Base-by-base conservation (phyloP, 441 rosid genomes). In the Pelargonium citronellum region DNA sequence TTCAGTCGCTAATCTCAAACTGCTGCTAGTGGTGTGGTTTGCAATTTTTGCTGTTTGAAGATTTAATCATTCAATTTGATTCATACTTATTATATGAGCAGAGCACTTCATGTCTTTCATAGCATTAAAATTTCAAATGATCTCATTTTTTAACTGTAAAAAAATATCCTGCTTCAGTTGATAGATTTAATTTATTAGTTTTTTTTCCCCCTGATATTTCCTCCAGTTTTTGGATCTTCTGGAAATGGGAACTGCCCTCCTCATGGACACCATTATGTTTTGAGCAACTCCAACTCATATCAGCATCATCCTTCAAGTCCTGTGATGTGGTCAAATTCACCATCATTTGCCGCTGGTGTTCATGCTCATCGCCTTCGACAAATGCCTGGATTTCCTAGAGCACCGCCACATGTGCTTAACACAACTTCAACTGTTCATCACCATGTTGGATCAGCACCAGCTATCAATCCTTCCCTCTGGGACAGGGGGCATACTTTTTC, bases 401-500 rank as follows among this genome's bases (percentile, higher is more conserved):
- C 81, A 62, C 87, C 87, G 30, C 67, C 86, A 65, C 75, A 82
- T 44, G 75, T 86, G 85, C 76, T 86, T 78, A 84, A 82, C 70
- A 69, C 82, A 61, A 77, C 78, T 55, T 82, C 89, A 16, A 85
- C 89, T 76, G 83, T 79, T 75, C 86, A 83, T 71, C 90, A 83
- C 77, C 88, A 85, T 70, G 81, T 86, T 77, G 93, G 93, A 73
- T 86, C 93, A 12, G 88, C 87, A 6, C 91, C 91, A 1, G 83
- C 85, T 30, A 81, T 83, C 72, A 86, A 88, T 79, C 83, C 85
- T 20, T 78, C 86, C 69, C 77, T 82, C 71, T 88, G 90, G 90
- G 90, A 88, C 53, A 86, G 83, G 80, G 81, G 81, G 69, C 86
- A 82, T 46, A 67, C 87, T 27, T 86, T 73, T 78, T 72, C 73